These are phyloP conservation scores for Rhizodiscina lignyota DNA, from an alignment of 495 filamentous ascomycete genomes.

Conservation along the genomic window DNA sequence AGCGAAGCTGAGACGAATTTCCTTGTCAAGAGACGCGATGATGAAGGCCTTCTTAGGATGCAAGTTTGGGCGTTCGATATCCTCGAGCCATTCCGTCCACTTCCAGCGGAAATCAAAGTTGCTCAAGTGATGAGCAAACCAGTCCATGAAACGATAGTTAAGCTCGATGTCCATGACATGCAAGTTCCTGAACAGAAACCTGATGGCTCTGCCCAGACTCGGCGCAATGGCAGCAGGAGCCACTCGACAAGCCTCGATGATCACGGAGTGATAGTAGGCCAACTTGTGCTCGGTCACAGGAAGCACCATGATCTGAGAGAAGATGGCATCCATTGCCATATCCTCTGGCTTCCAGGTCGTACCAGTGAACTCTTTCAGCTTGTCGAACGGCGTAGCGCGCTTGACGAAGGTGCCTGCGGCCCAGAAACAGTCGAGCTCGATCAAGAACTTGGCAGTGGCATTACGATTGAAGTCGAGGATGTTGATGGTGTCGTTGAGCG, in stretches of 20 bases:
- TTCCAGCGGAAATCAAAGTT: constrained; percentile 99
- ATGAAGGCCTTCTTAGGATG: constrained; percentile 92
- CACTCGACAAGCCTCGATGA: constrained; percentile 91
- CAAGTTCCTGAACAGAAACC: constrained; percentile 68
- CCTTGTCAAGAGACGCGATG: constrained; percentile 77
- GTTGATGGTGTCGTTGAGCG: constrained; percentile 84
- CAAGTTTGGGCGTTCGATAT: constrained; percentile 56
- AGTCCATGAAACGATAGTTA: constrained; percentile 76
- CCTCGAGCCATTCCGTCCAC: constrained; percentile 89
- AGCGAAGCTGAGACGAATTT: constrained; percentile 90
- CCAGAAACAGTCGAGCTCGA: constrained; percentile 92
- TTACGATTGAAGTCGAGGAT: constrained; percentile 84
- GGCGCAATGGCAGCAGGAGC: constrained; percentile 93
- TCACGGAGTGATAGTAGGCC: constrained; percentile 87
- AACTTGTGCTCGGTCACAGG: constrained; percentile 83
- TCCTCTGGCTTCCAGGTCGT: constrained; percentile 97
- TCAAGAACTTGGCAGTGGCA: constrained; percentile 69
- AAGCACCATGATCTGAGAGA: constrained; percentile 81
- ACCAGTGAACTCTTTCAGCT: constrained; percentile 51
- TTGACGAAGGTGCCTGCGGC: constrained; percentile 76
- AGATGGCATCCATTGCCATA: constrained; percentile 90
- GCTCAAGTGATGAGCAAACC: constrained; percentile 94
- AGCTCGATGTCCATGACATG: constrained; percentile 79
- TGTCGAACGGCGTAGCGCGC: constrained; percentile 80
- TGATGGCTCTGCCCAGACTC: constrained; percentile 81